phyloP scores from a whole-genome alignment of 169 alveolate genomes.

The Plasmodium vinckei region DNA sequence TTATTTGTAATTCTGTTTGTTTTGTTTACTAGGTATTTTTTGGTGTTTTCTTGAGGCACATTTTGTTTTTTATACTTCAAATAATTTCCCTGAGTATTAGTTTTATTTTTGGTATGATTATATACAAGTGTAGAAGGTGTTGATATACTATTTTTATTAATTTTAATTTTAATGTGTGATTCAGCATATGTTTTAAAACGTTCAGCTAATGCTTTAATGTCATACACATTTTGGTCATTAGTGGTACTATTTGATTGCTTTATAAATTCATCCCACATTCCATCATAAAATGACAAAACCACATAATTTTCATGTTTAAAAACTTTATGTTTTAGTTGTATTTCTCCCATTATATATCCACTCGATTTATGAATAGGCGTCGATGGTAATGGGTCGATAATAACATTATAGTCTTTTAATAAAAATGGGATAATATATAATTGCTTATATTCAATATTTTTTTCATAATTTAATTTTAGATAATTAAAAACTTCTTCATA shows the following conservation, averaged over 20 bases:
- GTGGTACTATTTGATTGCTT: not conserved
- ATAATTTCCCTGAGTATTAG: constrained; percentile 7
- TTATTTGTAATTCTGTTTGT: constrained; percentile 9
- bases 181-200: constrained; percentile 58
- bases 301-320: constrained; percentile 63
- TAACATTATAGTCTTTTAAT: constrained; percentile 58
- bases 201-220: constrained; percentile 61
- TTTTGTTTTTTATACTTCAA: constrained; percentile 33
- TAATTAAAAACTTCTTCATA: constrained; percentile 71
- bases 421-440: constrained; percentile 67
- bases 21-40: constrained; percentile 34
- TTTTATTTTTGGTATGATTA: not conserved
- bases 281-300: constrained; percentile 69
- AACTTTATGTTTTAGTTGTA: constrained; percentile 70
- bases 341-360: constrained; percentile 76
- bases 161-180: constrained; percentile 67
- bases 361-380: constrained; percentile 73
- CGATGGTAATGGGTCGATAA: constrained; percentile 63
- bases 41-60: constrained; percentile 5
- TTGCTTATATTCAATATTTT: constrained; percentile 64
- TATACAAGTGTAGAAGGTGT: not conserved
- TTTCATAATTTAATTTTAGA: constrained; percentile 65
- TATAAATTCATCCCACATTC: constrained; percentile 66
- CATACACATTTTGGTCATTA: not conserved
- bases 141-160: constrained; percentile 15